Conservation (phyloP, 176 grass and related monocot genomes). For the Oryza meyeriana region DNA sequence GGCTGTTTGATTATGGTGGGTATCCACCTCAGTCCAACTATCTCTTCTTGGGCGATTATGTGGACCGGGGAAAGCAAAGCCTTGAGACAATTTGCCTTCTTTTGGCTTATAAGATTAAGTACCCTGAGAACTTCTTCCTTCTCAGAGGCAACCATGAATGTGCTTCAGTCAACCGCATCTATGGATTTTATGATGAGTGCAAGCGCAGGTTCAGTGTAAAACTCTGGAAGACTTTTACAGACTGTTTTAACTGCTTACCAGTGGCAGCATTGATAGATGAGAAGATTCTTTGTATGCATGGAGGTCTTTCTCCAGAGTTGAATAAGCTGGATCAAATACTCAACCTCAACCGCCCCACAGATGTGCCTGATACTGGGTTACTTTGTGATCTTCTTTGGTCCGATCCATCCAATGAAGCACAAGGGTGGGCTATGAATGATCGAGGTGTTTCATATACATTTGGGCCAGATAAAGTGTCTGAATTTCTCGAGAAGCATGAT, state of each 20-base stretch:
- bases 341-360: constrained; percentile 54
- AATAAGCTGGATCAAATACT: constrained; percentile 71
- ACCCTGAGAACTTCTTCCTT: constrained; percentile 74
- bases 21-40: constrained; percentile 65
- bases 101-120: constrained; percentile 78
- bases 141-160: constrained; percentile 82
- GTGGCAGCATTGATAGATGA: constrained; percentile 72
- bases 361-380: constrained; percentile 67
- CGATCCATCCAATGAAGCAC: constrained; percentile 52
- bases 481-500: constrained; percentile 79
- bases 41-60: constrained; percentile 84
- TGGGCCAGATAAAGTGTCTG: constrained; percentile 61
- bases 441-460: constrained; percentile 76
- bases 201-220: constrained; percentile 78
- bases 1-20: constrained; percentile 72
- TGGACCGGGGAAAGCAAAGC: constrained; percentile 80
- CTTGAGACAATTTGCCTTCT: constrained; percentile 88
- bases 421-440: constrained; percentile 78
- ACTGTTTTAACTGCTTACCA: constrained; percentile 77
- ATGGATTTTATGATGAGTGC: constrained; percentile 79
- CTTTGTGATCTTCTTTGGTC: constrained; percentile 88
- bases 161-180: constrained; percentile 75
- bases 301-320: constrained; percentile 72
- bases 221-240: constrained; percentile 70
- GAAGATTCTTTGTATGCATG: constrained; percentile 77